phyloP scores from a whole-genome alignment of 2,329 filamentous ascomycete genomes.

The Ceratocystis ficicola region DNA sequence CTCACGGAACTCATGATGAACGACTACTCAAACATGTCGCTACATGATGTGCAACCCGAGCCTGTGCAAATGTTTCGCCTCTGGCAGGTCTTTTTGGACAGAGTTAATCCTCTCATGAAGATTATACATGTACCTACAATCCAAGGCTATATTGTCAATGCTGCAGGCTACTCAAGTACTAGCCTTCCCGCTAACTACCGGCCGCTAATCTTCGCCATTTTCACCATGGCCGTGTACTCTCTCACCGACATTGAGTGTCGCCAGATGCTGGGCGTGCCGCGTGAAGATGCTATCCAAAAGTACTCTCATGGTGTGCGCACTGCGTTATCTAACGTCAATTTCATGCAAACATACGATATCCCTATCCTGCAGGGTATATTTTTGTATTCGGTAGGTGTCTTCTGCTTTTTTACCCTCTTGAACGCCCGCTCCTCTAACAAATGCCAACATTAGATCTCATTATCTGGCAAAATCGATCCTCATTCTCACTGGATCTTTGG shows the following conservation, averaged over 20 bases:
- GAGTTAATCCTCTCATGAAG: conserved; percentile 64
- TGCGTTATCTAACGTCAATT: conserved; percentile 41
- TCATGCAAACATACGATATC: conserved; percentile 47
- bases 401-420: neutral
- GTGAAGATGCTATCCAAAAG: conserved; percentile 39
- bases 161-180: conserved; percentile 39
- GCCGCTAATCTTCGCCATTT: conserved; percentile 53
- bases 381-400: conserved; percentile 41
- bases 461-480: conserved; percentile 46
- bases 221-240: conserved; percentile 47
- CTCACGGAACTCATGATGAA: conserved; percentile 41
- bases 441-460: conserved; percentile 35
- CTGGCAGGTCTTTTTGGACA: conserved; percentile 63
- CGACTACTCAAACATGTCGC: conserved; percentile 31
- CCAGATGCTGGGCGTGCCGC: conserved; percentile 39
- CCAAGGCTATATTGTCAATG: conserved; percentile 52
- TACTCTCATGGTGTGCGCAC: conserved; percentile 42
- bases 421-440: conserved; percentile 15
- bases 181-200: conserved; percentile 47
- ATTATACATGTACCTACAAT: conserved; percentile 59
- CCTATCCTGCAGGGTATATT: conserved; percentile 47
- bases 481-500: conserved; percentile 50
- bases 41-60: conserved; percentile 48
- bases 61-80: conserved; percentile 55
- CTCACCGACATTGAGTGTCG: conserved; percentile 44